These are phyloP conservation scores for Syzygium oleosum DNA, from an alignment of 345 rosid species.

Conservation along the genomic window DNA sequence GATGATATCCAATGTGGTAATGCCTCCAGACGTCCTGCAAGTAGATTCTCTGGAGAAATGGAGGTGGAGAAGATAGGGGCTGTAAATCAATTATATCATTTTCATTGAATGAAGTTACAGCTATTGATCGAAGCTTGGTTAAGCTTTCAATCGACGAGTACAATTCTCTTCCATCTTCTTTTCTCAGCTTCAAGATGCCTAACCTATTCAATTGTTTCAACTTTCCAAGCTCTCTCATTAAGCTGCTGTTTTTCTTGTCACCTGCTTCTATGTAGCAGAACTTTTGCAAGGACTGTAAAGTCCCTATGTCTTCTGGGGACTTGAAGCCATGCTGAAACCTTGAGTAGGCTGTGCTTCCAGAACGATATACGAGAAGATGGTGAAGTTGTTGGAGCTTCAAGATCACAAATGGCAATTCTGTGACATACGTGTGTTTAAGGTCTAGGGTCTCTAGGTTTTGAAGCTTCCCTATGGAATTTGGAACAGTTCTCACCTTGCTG, in stretches of 20 bases:
- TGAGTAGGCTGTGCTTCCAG: slow-evolving; percentile 9
- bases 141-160: slow-evolving; percentile 18
- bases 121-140: slow-evolving; percentile 18
- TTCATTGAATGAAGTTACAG: slow-evolving; percentile 11
- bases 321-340: slow-evolving; percentile 17
- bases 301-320: slow-evolving; percentile 12
- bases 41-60: slow-evolving; percentile 13
- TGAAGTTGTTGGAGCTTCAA: slow-evolving; percentile 21
- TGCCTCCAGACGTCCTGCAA: slow-evolving; percentile 14
- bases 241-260: background rate
- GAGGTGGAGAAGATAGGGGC: slow-evolving; percentile 9
- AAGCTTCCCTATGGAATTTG: slow-evolving; percentile 23
- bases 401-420: slow-evolving; percentile 22
- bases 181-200: slow-evolving; percentile 24
- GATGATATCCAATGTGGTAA: slow-evolving; percentile 15
- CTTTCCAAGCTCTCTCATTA: slow-evolving; percentile 24
- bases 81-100: slow-evolving; percentile 24
- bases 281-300: slow-evolving; percentile 24
- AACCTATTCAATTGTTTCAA: slow-evolving; percentile 25
- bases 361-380: slow-evolving; percentile 24
- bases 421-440: slow-evolving; percentile 27
- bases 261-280: slow-evolving; percentile 22
- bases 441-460: slow-evolving; percentile 34
- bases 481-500: slow-evolving; percentile 14
- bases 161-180: slow-evolving; percentile 21